Evolutionary conservation across 2,329 filamentous ascomycete species (phyloP).

Genomic region (Penicillium sp.): DNA sequence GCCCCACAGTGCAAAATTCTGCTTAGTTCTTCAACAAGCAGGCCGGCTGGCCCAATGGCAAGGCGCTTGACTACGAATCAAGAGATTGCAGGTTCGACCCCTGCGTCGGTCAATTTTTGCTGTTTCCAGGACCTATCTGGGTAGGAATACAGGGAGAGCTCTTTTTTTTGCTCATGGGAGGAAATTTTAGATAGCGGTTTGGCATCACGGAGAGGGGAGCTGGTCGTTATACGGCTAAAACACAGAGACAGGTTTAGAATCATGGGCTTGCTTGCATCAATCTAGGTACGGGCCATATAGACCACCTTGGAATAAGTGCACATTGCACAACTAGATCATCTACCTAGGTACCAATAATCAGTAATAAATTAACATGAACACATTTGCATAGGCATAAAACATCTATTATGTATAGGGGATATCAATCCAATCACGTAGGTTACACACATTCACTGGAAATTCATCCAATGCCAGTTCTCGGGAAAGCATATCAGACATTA

Average conservation of each 20-base stretch:
- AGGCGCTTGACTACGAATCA: conserved; percentile 52
- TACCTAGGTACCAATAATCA: too few relatives aligned
- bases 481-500: conserved; percentile 33
- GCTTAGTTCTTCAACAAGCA: not conserved
- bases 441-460: conserved; percentile 6
- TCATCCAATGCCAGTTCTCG: not conserved
- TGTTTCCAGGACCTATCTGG: not conserved
- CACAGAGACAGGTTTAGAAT: too few relatives aligned
- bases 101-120: conserved; percentile 34
- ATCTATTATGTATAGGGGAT: conserved; percentile 20
- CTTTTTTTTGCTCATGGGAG: too few relatives aligned
- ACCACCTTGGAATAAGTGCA: not conserved
- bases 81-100: conserved; percentile 49
- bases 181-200: too few relatives aligned
- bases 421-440: conserved; percentile 14
- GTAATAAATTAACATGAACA: not conserved
- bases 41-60: conserved; percentile 41
- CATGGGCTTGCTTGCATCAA: too few relatives aligned
- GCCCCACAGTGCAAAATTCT: not conserved
- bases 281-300: too few relatives aligned
- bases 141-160: too few relatives aligned
- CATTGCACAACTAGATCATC: too few relatives aligned
- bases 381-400: conserved; percentile 1
- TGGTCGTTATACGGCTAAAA: not conserved
- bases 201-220: too few relatives aligned